Base-by-base conservation (phyloP, 176 grass and related monocot genomes). In the Carex scoparia region DNA sequence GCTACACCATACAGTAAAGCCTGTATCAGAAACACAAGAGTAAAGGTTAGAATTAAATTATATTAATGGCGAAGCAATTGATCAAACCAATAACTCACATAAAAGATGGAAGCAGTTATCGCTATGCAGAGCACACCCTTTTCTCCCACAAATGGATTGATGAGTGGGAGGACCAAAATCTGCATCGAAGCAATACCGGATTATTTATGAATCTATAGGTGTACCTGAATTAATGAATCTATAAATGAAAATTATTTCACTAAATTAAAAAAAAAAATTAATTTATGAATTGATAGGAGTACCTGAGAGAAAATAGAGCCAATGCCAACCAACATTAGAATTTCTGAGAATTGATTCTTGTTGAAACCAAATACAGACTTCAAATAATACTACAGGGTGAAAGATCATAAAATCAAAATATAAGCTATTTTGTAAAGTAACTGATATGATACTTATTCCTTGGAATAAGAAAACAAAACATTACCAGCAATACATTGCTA, bases 251-350 rank as follows among this genome's bases (percentile, higher is more conserved):
- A 55, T 38, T 54, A 80, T 86, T 32, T 66, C 3, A 73, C 31
- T 61, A 31, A 4, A 27, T 30, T n/a, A 32, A 9, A 70, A 69
- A 42, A 10, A 30, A 87, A 85, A 28, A 31, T 69, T 0, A 32
- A 57, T 16, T 53, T 66, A 10, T 42, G 15, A 46, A 61, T 19
- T 16, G 53, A 63, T 65, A 83, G 18, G 33, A 46, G 38, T 18
- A 97, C 94, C 90, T 90, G 94, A 54, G 94, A 93, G 86, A 97
- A 94, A 65, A 97, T 91, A 10, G 90, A 94, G 33, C 94, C 92
- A 59, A 92, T 69, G 31, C 92, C 92, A 68, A 97, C 92, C 67
- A 97, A 79, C 90, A 97, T 87, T 75, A 94, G 87, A 81, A 97
- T 92, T 87, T 94, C 90, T 15, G 92, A 97, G 78, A 94, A 97